Conservation (phyloP, 768 basidiomycete species). For the Pleurotus salmoneostramineus region DNA sequence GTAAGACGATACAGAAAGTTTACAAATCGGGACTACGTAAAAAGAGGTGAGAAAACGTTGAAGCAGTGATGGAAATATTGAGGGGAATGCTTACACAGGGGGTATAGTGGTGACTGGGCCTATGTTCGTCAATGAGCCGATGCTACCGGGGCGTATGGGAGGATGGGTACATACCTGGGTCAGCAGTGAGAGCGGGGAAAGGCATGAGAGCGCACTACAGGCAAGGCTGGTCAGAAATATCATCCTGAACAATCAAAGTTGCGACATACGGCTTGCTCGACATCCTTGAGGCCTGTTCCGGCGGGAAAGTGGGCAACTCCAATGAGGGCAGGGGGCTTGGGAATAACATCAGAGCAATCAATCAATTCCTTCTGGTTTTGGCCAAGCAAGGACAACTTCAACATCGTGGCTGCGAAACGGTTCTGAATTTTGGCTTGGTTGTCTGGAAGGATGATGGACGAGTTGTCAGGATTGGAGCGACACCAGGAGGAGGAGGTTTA, state of each 20-base stretch:
- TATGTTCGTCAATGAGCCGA: not conserved
- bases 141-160: not conserved
- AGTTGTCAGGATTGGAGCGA: not conserved
- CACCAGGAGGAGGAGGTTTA: not conserved
- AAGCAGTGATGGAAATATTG: no score
- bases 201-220: slow-evolving; percentile 25
- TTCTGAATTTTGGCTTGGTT: slow-evolving; percentile 29
- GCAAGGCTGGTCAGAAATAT: slow-evolving; percentile 14
- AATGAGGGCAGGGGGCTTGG: slow-evolving; percentile 23
- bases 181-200: slow-evolving; percentile 29
- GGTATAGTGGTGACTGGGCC: slow-evolving; percentile 23
- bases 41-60: no score
- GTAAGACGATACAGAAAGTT: not conserved
- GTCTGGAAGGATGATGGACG: slow-evolving; percentile 9
- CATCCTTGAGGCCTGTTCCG: slow-evolving; percentile 19
- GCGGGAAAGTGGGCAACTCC: slow-evolving; percentile 27
- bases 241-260: slow-evolving; percentile 6
- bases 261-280: slow-evolving; percentile 24
- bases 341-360: slow-evolving; percentile 44
- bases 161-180: slow-evolving; percentile 17
- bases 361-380: slow-evolving; percentile 30
- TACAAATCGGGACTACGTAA: not conserved
- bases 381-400: slow-evolving; percentile 38
- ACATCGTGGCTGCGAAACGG: slow-evolving; percentile 38
- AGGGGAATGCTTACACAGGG: slow-evolving; percentile 22